A percentile compares a stretch with the other conserved stretches of the same genome.
These are phyloP conservation scores for Emergomyces pasteurianus DNA, from an alignment of 2,329 filamentous ascomycete species.

Conservation along the genomic window DNA sequence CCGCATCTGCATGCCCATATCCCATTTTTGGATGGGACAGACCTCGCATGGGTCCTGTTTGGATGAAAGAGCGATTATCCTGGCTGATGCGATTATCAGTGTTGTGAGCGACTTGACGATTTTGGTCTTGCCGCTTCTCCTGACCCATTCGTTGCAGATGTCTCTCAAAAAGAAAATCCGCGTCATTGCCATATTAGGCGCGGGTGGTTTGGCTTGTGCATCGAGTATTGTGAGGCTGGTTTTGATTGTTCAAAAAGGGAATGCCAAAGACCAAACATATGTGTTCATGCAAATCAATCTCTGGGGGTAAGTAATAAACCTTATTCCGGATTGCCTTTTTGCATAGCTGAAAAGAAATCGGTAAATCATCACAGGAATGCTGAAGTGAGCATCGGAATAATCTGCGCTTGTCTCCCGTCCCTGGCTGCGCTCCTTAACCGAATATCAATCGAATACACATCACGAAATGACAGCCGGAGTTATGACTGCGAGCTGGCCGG, in stretches of 20 bases:
- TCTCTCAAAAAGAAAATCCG: conserved; percentile 35
- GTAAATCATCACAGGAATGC: conserved; percentile 23
- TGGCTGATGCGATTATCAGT: conserved; percentile 46
- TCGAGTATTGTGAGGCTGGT: conserved; percentile 19
- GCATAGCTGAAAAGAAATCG: conserved; percentile 18
- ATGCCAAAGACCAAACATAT: conserved; percentile 16
- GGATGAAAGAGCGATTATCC: conserved; percentile 30
- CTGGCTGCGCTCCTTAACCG: conserved; percentile 24
- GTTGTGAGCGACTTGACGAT: conserved; percentile 46
- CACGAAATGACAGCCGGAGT: conserved; percentile 7
- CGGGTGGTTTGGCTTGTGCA: conserved; percentile 28
- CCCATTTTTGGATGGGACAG: conserved; percentile 28
- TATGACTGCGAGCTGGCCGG: conserved; percentile 2
- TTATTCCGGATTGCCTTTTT: conserved; percentile 14
- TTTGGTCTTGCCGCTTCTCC: conserved; percentile 39
- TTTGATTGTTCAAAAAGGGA: conserved; percentile 15
- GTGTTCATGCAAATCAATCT: conserved; percentile 22
- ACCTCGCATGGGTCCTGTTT: conserved; percentile 15
- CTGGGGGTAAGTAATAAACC: conserved; percentile 20
- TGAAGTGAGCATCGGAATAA: conserved; percentile 30
- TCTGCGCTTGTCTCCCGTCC: conserved; percentile 30
- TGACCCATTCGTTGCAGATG: conserved; percentile 34
- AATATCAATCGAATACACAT: conserved; percentile 22
- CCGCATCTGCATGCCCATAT: conserved; percentile 31
- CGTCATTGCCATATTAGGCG: conserved; percentile 37